A percentile compares a stretch with the other conserved stretches of the same genome.
phyloP scores from a whole-genome alignment of 257 asterid species.

The Parsonsia alboflavescens region DNA sequence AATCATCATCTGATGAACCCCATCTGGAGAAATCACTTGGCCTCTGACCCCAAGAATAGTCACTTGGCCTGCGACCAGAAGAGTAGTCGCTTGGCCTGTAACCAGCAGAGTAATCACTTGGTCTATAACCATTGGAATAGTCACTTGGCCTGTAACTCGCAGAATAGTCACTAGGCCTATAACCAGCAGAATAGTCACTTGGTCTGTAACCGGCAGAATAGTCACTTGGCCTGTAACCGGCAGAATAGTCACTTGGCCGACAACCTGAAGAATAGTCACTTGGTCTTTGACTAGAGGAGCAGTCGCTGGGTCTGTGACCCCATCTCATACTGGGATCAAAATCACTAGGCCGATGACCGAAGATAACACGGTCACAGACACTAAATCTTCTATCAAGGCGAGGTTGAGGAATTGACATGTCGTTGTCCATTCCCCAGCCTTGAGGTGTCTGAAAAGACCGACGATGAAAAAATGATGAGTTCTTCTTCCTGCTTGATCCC shows the following conservation, averaged over 20 bases:
- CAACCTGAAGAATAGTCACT: conserved; percentile 70
- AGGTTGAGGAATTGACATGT: conserved; percentile 57
- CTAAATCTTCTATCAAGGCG: conserved; percentile 79
- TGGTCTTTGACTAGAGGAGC: conserved; percentile 47
- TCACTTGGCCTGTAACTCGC: conserved; percentile 60
- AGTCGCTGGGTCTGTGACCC: conserved; percentile 74
- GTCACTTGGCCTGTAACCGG: conserved; percentile 72
- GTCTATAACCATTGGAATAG: conserved; percentile 61
- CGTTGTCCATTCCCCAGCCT: conserved; percentile 58
- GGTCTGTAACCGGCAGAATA: conserved; percentile 47
- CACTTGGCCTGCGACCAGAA: conserved; percentile 64
- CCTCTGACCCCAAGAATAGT: conserved; percentile 55
- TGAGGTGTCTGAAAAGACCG: conserved; percentile 93
- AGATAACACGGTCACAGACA: conserved; percentile 79
- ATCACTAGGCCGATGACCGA: conserved; percentile 77
- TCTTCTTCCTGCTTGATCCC: conserved; percentile 68
- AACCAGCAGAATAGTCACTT: conserved; percentile 62
- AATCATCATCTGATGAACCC: conserved; percentile 94
- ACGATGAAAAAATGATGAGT: conserved; percentile 69
- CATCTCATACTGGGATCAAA: conserved; percentile 42
- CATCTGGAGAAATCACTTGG: conserved; percentile 84
- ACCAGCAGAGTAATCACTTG: conserved; percentile 73
- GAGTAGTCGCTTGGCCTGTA: conserved; percentile 85
- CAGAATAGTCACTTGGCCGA: conserved; percentile 75
- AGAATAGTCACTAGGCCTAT: conserved; percentile 69